These are phyloP conservation scores for Clarireedia hainanense DNA, from an alignment of 2,329 filamentous ascomycete species.

Conservation along the genomic window DNA sequence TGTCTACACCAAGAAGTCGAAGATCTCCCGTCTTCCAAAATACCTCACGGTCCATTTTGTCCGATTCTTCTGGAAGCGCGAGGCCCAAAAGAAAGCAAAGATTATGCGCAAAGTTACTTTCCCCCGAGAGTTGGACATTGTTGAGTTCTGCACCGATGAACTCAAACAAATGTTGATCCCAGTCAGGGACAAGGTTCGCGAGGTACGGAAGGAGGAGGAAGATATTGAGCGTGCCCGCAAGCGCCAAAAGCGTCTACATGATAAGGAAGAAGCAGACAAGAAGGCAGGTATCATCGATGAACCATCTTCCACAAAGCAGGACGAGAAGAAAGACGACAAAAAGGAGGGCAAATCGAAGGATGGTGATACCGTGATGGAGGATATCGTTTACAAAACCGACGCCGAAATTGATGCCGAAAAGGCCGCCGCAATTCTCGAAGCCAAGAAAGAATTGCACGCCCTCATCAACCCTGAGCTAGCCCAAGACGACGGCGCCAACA, in stretches of 20 bases:
- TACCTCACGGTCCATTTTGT: slow-evolving; percentile 97
- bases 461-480: slow-evolving; percentile 69
- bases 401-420: slow-evolving; percentile 86
- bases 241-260: slow-evolving; percentile 65
- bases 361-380: slow-evolving; percentile 62
- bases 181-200: slow-evolving; percentile 91
- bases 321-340: slow-evolving; percentile 31
- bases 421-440: slow-evolving; percentile 61
- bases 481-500: slow-evolving; percentile 77
- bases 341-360: slow-evolving; percentile 41
- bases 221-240: slow-evolving; percentile 89
- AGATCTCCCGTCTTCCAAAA: slow-evolving; percentile 83
- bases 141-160: slow-evolving; percentile 93
- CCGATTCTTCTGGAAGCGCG: slow-evolving; percentile 95
- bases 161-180: slow-evolving; percentile 76
- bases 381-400: slow-evolving; percentile 71
- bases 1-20: slow-evolving; percentile 82
- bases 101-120: slow-evolving; percentile 99
- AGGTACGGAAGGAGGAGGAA: slow-evolving; percentile 89
- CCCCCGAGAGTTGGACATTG: slow-evolving; percentile 81
- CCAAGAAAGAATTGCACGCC: slow-evolving; percentile 81
- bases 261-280: slow-evolving; percentile 41
- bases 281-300: slow-evolving; percentile 40
- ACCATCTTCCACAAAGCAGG: slow-evolving; percentile 37
- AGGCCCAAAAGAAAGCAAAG: slow-evolving; percentile 97